A percentile compares a stretch with the other conserved stretches of the same genome.
Evolutionary conservation across 768 basidiomycete species (phyloP).

Genomic region (Trametes meyenii): DNA sequence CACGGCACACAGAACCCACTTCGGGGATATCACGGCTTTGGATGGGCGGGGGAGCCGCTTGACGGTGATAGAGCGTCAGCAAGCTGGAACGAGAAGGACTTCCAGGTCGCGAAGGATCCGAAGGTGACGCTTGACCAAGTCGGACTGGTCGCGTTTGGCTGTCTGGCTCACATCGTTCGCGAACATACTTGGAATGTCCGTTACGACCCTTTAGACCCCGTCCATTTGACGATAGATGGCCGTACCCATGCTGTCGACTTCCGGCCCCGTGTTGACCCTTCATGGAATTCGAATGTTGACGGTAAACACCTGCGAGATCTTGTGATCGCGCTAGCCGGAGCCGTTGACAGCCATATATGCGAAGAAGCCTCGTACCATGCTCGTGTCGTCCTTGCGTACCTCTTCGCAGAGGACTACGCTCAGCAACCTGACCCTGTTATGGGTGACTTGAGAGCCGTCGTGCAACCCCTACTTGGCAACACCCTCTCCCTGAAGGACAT

Average conservation of each 20-base stretch:
- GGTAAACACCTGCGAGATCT: neutral
- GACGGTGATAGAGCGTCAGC: slow-evolving; percentile 4
- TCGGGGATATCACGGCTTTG: slow-evolving; percentile 3
- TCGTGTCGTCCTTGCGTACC: slow-evolving; percentile 10
- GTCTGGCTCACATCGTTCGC: neutral
- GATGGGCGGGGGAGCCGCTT: slow-evolving; percentile 13
- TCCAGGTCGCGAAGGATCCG: slow-evolving; percentile 2
- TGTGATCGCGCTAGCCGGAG: neutral
- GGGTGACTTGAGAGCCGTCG: neutral
- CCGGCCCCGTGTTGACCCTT: neutral
- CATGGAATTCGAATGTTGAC: slow-evolving; percentile 3
- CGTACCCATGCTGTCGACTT: neutral
- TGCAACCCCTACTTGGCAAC: neutral
- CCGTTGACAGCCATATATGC: neutral
- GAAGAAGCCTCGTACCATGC: neutral
- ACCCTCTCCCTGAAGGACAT: neutral
- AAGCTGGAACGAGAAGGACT: slow-evolving; percentile 5
- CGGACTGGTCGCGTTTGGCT: slow-evolving; percentile 7
- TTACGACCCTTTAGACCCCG: neutral
- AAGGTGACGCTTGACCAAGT: neutral
- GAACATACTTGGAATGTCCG: slow-evolving; percentile 2
- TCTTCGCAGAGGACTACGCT: slow-evolving; percentile 4
- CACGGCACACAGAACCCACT: slow-evolving; percentile 1
- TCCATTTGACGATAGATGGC: neutral
- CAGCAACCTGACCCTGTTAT: neutral